Base-by-base conservation (phyloP, 164 flowering plant genomes). In the Echeveria elegans region DNA sequence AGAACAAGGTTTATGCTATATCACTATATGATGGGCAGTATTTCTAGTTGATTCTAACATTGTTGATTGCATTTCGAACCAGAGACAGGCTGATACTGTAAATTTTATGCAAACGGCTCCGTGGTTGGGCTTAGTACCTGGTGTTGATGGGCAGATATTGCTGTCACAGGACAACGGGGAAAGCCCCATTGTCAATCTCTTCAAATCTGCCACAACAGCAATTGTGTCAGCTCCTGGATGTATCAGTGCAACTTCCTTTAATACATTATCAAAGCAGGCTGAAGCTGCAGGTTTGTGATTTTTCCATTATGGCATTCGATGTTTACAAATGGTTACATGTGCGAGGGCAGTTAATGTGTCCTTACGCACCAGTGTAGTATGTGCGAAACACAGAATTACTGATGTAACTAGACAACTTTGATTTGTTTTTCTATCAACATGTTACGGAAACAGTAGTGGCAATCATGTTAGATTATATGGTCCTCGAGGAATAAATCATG, bases 91-190 rank as follows among this genome's bases (percentile, higher is more conserved):
- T 34, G 99, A 91, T 68, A 89, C 96, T 59, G 75, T 78, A 28
- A 82, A 83, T 70, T 89, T 87, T 81, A 83, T 94, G 96, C 99
- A 91, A 80, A 85, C 86, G 56, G 96, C 96, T 19, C 97, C 99
- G 41, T 94, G 99, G 99, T 71, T 94, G 77, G 99, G 99, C 36
- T 80, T 92, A 78, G 64, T 83, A 71, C 92, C 97, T 74, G 92
- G 90, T 74, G 78, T 79, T 43, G 97, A 92, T 70, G 94, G 92
- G 48, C 99, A 91, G 75, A 80, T 87, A 30, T 40, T 84, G 68
- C 82, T 76, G 38, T 76, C 81, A 71, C 89, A 83, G 75, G 90
- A 83, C 71, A 81, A 68, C 65, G 92, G 88, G 67, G 90, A 87
- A 59, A 88, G 96, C 77, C 97, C 99, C 53, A 72, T 94, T 21